Evolutionary conservation across 345 rosid genomes (phyloP), one percentile per base, ranked within the genome.

Genomic region (Syzygium aromaticum): DNA sequence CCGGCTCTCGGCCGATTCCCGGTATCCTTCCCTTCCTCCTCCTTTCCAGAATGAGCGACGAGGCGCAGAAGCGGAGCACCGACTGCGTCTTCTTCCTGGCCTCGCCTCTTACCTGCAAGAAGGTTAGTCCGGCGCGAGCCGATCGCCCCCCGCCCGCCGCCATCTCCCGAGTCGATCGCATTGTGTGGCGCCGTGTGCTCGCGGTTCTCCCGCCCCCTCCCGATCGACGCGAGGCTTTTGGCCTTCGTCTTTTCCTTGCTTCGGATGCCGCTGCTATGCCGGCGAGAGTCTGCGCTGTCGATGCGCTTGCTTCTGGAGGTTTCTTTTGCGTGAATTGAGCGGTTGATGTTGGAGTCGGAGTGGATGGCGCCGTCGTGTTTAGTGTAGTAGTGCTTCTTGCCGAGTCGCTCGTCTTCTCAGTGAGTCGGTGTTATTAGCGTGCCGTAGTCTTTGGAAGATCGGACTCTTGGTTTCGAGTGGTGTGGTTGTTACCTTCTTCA

Each of bases 51-150:
- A 93, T 94, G 94, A 93, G 93, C 51, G 94, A 93, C 49, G 94
- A 91, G 84, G 85, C 89, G 87, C 89, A 82, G 86, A 94, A 93
- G 89, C 88, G 93, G 82, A 91, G 92, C 86, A 94, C 95, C 11
- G 96, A 94, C 87, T 95, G 96, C 86, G 94, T 95, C 57, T 94
- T 92, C 90, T 94, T 93, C 88, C 90, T 95, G 73, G 95, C 96
- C 82, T 95, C 96, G 84, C 97, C 97, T 87, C 93, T 95, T 85
- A 94, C 97, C 77, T 95, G 97, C 94, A 93, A 93, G 89, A 95
- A 94, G 94, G 96, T 95, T 51, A 84, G n/a, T 56, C 2, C 12
- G 25, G 16, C 52, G 28, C 7, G 22, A 14, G 22, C 3, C 30
- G 19, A 9, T 28, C 63, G 54, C 52, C 19, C 86, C 5, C 40